Evolutionary conservation across 2,329 filamentous ascomycete genomes (phyloP).

Genomic region (Sordariomycetes sp.): DNA sequence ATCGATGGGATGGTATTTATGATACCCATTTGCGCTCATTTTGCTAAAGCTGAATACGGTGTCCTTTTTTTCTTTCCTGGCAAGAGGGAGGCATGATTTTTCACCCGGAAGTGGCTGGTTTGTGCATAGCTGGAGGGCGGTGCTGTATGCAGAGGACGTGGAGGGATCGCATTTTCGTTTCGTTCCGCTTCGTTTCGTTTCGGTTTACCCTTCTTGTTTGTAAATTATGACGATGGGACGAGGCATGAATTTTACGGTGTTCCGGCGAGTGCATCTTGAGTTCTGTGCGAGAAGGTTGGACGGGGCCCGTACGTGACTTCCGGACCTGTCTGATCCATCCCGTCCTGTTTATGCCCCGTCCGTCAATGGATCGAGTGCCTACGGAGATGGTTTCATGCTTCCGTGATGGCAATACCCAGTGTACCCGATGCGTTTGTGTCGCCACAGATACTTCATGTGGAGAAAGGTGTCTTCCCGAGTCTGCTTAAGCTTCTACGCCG

Average conservation of each 20-base stretch:
- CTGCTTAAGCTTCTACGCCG: too few species aligned
- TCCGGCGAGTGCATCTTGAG: neutral
- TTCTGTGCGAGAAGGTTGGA: neutral
- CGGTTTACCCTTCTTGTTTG: neutral
- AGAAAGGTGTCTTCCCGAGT: too few species aligned
- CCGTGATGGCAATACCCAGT: too few species aligned
- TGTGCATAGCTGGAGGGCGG: neutral
- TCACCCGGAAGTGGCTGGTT: neutral
- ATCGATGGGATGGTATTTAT: neutral
- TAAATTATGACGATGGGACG: neutral
- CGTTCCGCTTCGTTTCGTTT: neutral
- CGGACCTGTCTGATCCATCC: too few species aligned
- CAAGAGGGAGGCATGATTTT: neutral
- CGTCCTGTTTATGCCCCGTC: too few species aligned
- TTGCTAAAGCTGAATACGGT: neutral
- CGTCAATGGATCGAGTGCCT: too few species aligned
- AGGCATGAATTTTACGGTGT: neutral
- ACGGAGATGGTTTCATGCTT: too few species aligned
- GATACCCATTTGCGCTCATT: neutral
- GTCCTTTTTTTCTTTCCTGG: neutral
- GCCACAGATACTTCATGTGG: too few species aligned
- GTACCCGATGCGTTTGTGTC: too few species aligned
- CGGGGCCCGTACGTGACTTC: neutral
- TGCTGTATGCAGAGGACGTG: neutral
- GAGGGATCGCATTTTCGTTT: neutral